phyloP scores from a whole-genome alignment of 805 yeast genomes.

The Lipomyces anomalus region DNA sequence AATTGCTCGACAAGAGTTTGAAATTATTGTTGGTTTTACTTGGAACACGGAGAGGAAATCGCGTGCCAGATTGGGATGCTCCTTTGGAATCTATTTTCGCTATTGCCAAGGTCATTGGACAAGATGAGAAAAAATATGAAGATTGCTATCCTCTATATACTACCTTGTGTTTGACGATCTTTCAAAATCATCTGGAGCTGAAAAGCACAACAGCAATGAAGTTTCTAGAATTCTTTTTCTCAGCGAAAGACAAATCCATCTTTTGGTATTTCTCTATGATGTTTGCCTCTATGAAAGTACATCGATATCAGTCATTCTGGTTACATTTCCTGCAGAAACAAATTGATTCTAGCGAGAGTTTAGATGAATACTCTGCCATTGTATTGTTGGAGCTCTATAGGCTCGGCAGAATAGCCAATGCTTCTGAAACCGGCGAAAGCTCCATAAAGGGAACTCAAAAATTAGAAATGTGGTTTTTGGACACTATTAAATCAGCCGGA shows the following conservation, averaged over 20 bases:
- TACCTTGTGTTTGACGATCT: not conserved
- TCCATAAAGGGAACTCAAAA: no score
- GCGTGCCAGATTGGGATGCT: conserved; percentile 34
- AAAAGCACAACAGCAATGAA: not conserved
- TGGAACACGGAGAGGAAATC: conserved; percentile 36
- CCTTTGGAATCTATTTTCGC: not conserved
- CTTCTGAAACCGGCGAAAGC: no score
- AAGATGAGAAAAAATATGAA: not conserved
- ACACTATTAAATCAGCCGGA: no score
- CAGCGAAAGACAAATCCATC: not conserved
- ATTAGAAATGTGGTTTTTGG: no score
- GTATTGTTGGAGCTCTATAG: not conserved
- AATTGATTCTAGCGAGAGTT: not conserved
- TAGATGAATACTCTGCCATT: not conserved
- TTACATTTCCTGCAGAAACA: not conserved
- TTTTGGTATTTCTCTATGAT: not conserved
- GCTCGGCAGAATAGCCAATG: not conserved
- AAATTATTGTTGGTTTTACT: conserved; percentile 28
- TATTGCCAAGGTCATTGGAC: not conserved
- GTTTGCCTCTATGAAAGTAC: not conserved
- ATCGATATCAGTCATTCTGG: not conserved
- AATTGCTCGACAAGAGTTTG: not conserved
- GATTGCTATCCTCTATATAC: not conserved
- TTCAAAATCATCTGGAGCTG: not conserved
- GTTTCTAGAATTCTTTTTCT: not conserved